Base-by-base conservation (phyloP, 2,329 filamentous ascomycete genomes). In the Cadophora luteo-olivacea region DNA sequence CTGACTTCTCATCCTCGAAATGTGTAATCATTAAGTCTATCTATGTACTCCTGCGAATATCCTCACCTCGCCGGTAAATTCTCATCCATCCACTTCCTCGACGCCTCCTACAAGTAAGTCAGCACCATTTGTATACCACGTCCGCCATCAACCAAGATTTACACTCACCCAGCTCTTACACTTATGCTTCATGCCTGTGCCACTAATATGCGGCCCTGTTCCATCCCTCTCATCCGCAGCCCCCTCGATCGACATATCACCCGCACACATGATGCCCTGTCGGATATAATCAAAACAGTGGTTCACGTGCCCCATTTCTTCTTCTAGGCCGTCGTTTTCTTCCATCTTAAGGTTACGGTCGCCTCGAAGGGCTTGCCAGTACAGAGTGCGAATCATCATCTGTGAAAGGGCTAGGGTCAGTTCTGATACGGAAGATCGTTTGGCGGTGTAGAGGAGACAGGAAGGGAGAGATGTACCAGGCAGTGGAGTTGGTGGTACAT, bases 271-370 rank as follows among this genome's bases (percentile, higher is more conserved):
- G 32, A 71, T 63, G 3, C 49, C 61, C 57, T 71, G 70, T 4
- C 70, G 48, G 14, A 70, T 61, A 54, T 71, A 71, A 52, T 71
- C 70, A 12, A 69, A 66, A 38, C 70, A 71, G 32, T 71, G 70
- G 19, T 48, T 49, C 14, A 68, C 32, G 49, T 70, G 68, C 48
- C 41, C 52, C 41, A 36, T 54, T 36, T 65, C 55, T 24, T 66
- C 45, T 45, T 29, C 57, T 3, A 61, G 22, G 22, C 25, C 33
- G 6, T 25, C 22, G 29, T 61, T 41, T 22, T 61, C 36, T 3
- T 2, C n/a, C 22, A 45, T 61, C n/a, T 11, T 48, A 8, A 61
- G 33, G 24, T 45, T 61, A 1, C 41, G 36, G 7, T 61, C 57
- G 11, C 57, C 36, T 14, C 36, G 36, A 4, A 61, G 36, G 6